Base-by-base conservation (phyloP, 768 basidiomycete species). In the Megacollybia marginata region DNA sequence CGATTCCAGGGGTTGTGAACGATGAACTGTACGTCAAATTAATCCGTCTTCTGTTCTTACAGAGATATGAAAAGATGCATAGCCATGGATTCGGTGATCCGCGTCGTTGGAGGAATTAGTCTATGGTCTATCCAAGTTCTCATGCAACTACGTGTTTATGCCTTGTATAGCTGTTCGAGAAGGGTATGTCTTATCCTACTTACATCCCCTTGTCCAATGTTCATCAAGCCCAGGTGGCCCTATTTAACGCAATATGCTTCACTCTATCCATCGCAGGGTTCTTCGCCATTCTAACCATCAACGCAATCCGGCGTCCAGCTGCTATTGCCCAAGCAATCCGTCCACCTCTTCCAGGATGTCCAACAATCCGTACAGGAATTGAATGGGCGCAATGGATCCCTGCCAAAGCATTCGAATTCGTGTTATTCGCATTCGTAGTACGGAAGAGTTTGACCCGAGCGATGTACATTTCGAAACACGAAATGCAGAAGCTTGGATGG, bases 61-160 rank as follows among this genome's bases (percentile, higher is more conserved):
- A 47, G 33, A 48, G 15, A 4, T 33, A 44, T 20, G 9, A 18
- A 15, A 16, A 75, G 75, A 34, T 76, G 74, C 50, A 60, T 74
- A 13, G 69, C 65, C 2, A 70, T 70, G 61, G 73, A 74, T 53
- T 65, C 72, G 5, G 65, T 69, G 15, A 73, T 65, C 31, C 67
- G 72, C 4, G 56, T 74, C 9, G 65, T 66, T 5, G 73, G 75
- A 9, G 73, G 70, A 2, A 60, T 75, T 28, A 69, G 67, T 33
- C 58, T 77, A 8, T 76, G 75, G 74, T 66, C 71, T 28, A 64
- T 77, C 13, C 73, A 77, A 55, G 71, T 76, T 13, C 60, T 75
- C 50, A 73, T 77, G 70, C 73, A 73, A 55, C 52, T 76, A 16
- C 63, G 74, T 9, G 62, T 76, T 20, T 74, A 74, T 52, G 71